A percentile compares a stretch with the other conserved stretches of the same genome.
Conservation (phyloP, 495 filamentous ascomycete species). For the Glarea lozoyensis region DNA sequence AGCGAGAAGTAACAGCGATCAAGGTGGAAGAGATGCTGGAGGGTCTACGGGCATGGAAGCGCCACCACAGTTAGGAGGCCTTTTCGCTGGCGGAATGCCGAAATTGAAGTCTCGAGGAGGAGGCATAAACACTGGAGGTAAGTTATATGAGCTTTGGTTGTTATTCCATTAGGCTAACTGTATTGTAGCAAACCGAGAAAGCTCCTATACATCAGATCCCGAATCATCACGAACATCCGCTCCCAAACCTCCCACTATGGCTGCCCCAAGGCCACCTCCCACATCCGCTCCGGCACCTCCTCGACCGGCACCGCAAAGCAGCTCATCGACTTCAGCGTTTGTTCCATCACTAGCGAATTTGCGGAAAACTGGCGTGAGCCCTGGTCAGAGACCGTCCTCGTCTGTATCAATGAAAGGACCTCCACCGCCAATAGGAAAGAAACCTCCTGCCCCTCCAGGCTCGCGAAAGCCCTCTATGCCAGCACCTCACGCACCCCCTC, state of each 20-base stretch:
- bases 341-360: constrained; percentile 50
- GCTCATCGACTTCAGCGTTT: constrained; percentile 32
- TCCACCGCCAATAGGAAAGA: constrained; percentile 53
- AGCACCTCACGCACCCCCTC: constrained; percentile 29
- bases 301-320: constrained; percentile 22
- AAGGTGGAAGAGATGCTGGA: constrained; percentile 31
- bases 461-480: constrained; percentile 52
- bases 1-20: constrained; percentile 76
- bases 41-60: constrained; percentile 35
- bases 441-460: constrained; percentile 61
- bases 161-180: constrained; percentile 20
- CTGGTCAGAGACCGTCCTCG: constrained; percentile 42
- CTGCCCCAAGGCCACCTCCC: constrained; percentile 55
- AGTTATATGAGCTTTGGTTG: constrained; percentile 9
- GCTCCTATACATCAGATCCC: constrained; percentile 67
- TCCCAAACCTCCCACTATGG: constrained; percentile 48
- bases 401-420: constrained; percentile 40
- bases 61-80: constrained; percentile 74
- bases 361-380: constrained; percentile 45
- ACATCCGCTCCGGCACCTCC: constrained; percentile 50
- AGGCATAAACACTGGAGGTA: constrained; percentile 80
- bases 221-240: constrained; percentile 50
- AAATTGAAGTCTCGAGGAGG: constrained; percentile 81
- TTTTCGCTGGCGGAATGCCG: constrained; percentile 93
- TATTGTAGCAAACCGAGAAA: constrained; percentile 52